Conservation (phyloP, 495 filamentous ascomycete genomes). For the Amniculicola lignicola region DNA sequence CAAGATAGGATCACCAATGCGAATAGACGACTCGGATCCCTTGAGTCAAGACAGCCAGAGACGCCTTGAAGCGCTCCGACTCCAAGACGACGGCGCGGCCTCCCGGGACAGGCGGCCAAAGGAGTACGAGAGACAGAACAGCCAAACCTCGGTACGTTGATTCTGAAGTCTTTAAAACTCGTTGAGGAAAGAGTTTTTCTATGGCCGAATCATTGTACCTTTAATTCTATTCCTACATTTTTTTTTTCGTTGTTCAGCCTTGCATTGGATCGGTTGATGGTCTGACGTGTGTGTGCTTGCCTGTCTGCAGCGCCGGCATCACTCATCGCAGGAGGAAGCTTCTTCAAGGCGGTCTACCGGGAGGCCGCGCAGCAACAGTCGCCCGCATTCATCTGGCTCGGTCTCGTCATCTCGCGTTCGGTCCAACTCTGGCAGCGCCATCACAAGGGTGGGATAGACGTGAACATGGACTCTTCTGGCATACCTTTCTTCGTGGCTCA, state of each 20-base stretch:
- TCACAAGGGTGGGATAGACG: constrained; percentile 9
- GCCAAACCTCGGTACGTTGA: constrained; percentile 45
- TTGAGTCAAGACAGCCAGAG: constrained; percentile 79
- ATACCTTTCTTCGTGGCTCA: not conserved
- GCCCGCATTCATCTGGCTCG: constrained; percentile 28
- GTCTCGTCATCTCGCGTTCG: constrained; percentile 18
- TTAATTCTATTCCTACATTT: constrained; percentile 33
- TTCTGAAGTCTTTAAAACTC: constrained; percentile 32
- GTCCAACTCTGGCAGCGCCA: constrained; percentile 16
- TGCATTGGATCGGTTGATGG: constrained; percentile 30
- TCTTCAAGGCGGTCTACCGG: constrained; percentile 22
- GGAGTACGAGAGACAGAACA: constrained; percentile 42
- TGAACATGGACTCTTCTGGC: not conserved
- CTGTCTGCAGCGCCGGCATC: constrained; percentile 32
- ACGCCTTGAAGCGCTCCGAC: constrained; percentile 75
- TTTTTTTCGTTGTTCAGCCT: constrained; percentile 17
- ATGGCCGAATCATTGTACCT: constrained; percentile 35
- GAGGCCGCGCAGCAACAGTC: constrained; percentile 35
- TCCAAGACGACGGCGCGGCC: constrained; percentile 65
- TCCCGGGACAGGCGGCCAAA: constrained; percentile 50
- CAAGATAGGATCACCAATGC: constrained; percentile 52
- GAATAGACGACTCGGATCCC: constrained; percentile 67
- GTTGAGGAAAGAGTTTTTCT: constrained; percentile 24
- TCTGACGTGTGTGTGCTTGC: constrained; percentile 36
- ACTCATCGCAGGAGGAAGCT: constrained; percentile 27